phyloP scores from a whole-genome alignment of 1,139 yeast genomes.

The Taphrina wiesneri region DNA sequence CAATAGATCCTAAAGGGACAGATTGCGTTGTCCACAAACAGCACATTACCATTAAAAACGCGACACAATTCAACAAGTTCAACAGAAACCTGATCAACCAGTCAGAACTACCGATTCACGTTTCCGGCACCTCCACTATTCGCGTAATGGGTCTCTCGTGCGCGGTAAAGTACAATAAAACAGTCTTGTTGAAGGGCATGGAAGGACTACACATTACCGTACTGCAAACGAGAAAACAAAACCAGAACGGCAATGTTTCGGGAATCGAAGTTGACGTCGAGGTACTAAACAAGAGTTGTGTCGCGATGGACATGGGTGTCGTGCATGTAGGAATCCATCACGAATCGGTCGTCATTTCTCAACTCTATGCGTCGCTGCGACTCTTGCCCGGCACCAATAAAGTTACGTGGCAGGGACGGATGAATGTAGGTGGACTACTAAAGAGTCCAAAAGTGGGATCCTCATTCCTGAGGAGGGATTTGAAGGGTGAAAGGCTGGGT shows the following conservation, averaged over 20 bases:
- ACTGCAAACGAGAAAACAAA: background rate
- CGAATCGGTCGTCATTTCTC: background rate
- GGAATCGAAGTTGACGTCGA: slow-evolving; percentile 16
- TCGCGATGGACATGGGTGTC: slow-evolving; percentile 7
- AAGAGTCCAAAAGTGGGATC: background rate
- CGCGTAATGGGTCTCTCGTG: slow-evolving; percentile 4
- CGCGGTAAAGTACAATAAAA: background rate
- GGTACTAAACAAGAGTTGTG: slow-evolving; percentile 5
- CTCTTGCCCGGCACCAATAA: background rate
- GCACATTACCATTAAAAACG: background rate
- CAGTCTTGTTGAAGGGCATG: slow-evolving; percentile 16
- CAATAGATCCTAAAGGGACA: background rate
- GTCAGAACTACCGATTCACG: slow-evolving; percentile 9
- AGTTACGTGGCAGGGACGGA: slow-evolving; percentile 7
- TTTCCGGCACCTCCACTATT: background rate
- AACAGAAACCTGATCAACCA: slow-evolving; percentile 11
- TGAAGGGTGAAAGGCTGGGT: background rate
- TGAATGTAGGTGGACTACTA: background rate
- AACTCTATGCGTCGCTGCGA: background rate
- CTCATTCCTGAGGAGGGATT: background rate
- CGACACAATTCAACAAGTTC: background rate
- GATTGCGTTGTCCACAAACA: background rate
- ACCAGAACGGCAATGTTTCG: background rate
- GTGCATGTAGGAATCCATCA: slow-evolving; percentile 8
- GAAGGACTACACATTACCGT: slow-evolving; percentile 5